Evolutionary conservation across 441 rosid species (phyloP).

Genomic region (Arabidopsis hybrid): DNA sequence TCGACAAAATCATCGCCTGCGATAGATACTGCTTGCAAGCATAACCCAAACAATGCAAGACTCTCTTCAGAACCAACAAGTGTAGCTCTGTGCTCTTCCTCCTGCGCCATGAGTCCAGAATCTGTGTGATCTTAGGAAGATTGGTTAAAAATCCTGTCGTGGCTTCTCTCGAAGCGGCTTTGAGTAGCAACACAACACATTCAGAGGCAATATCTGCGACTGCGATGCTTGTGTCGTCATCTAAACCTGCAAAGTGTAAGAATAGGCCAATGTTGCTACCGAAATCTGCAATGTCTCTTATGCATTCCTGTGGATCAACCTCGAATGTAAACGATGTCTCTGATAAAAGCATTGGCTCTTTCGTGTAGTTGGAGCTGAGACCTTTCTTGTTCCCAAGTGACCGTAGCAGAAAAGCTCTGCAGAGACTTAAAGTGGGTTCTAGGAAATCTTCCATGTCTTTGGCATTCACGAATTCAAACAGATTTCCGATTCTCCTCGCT

Average conservation of each 20-base stretch:
- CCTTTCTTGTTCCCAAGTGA: constrained; percentile 67
- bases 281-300: constrained; percentile 82
- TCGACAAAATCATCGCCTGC: constrained; percentile 85
- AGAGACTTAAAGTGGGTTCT: constrained; percentile 83
- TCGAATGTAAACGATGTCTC: constrained; percentile 56
- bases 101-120: constrained; percentile 72
- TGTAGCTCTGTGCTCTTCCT: constrained; percentile 39
- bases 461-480: constrained; percentile 79
- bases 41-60: constrained; percentile 80
- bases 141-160: constrained; percentile 83
- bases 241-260: constrained; percentile 61
- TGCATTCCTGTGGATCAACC: constrained; percentile 62
- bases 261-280: constrained; percentile 76
- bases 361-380: constrained; percentile 47
- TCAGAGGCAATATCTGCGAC: constrained; percentile 82
- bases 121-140: constrained; percentile 69
- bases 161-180: constrained; percentile 95
- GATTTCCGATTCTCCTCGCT: constrained; percentile 85
- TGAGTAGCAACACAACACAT: constrained; percentile 72
- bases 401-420: constrained; percentile 76
- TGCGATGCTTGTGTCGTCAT: constrained; percentile 57
- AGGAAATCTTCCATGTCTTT: constrained; percentile 98
- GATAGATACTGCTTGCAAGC: constrained; percentile 82
- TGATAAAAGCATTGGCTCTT: constrained; percentile 67
- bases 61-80: constrained; percentile 63